These are phyloP conservation scores for Xylaria longipes DNA, from an alignment of 495 filamentous ascomycete species.

Conservation along the genomic window DNA sequence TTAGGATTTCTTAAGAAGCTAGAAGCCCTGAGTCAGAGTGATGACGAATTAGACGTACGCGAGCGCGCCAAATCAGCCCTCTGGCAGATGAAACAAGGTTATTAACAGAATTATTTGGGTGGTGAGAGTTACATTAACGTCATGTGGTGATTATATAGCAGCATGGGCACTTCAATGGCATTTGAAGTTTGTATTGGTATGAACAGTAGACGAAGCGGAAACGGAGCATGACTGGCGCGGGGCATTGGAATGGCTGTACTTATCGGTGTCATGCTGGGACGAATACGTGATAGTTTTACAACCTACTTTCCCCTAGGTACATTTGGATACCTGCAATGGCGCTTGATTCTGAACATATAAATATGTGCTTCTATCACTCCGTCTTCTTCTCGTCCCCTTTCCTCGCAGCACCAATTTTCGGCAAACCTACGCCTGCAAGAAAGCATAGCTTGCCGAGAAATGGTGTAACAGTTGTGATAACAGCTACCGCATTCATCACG, in stretches of 20 bases:
- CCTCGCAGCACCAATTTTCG: background rate
- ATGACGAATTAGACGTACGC: conserved; percentile 81
- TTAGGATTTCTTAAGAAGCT: conserved; percentile 75
- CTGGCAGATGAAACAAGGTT: conserved; percentile 63
- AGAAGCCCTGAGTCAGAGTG: conserved; percentile 64
- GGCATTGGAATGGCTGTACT: conserved; percentile 11
- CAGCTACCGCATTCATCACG: conserved; percentile 7
- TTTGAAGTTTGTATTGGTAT: conserved; percentile 21
- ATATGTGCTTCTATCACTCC: background rate
- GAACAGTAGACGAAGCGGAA: conserved; percentile 7
- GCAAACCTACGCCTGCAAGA: conserved; percentile 16
- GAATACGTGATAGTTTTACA: background rate
- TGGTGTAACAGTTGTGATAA: conserved; percentile 11
- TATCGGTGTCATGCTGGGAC: background rate
- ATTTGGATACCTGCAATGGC: background rate
- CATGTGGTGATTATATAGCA: background rate
- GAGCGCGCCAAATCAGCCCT: conserved; percentile 83
- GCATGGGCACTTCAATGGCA: conserved; percentile 17
- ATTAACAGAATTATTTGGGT: conserved; percentile 22
- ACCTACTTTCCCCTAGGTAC: background rate
- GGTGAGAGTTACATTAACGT: conserved; percentile 10
- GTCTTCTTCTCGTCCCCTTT: conserved; percentile 7
- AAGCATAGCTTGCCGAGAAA: conserved; percentile 25
- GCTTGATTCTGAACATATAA: background rate
- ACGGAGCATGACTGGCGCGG: conserved; percentile 23